Evolutionary conservation across 2,329 filamentous ascomycete species (phyloP), one percentile per base, ranked within the genome.

Genomic region (Cladophialophora bantiana): DNA sequence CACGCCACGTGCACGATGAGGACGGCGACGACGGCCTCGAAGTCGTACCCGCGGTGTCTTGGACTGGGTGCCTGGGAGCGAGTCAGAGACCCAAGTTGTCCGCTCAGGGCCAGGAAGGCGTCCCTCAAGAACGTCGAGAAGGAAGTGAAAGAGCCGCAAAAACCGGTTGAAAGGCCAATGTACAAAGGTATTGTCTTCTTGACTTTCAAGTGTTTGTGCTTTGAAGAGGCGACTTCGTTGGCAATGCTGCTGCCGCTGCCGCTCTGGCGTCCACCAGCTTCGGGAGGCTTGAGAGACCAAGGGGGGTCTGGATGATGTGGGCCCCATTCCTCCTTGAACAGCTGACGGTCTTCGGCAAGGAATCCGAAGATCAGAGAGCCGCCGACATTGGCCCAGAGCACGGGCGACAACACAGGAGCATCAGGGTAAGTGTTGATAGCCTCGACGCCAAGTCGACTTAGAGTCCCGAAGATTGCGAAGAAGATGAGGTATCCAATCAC

Each of bases 181-280:
- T 94, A 96, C 0, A 95, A 82, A 0, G 93, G 93, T 15, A 94
- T 89, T 0, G 90, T 90, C 81, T 94, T 94, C 77, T 95, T 96
- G 18, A 80, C 79, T 20, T 42, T 56, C 1, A 60, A 10, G 50
- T 65, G 62, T n/a, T 52, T 55, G 6, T 32, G 7, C 15, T 32
- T 18, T 4, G 31, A 52, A n/a, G 45, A 34, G n/a, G 20, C 7
- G 9, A 31, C 52, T 6, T 18, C 42, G n/a, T 34, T n/a, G 26
- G n/a, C 26, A 34, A 42, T 42, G 12, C n/a, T n/a, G 40, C 40
- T 42, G 20, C 13, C 9, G 13, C 13, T 20, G 10, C 9, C n/a
- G 9, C 36, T 61, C 45, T n/a, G 40, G 31, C 32, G 50, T 32
- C 15, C 9, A 12, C 40, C 26, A 3, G 85, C 72, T 84, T 85